Percentiles rank a stretch among this genome's conserved stretches.
Evolutionary conservation across 257 asterid species (phyloP).

Genomic region (Cruciata laevipes): DNA sequence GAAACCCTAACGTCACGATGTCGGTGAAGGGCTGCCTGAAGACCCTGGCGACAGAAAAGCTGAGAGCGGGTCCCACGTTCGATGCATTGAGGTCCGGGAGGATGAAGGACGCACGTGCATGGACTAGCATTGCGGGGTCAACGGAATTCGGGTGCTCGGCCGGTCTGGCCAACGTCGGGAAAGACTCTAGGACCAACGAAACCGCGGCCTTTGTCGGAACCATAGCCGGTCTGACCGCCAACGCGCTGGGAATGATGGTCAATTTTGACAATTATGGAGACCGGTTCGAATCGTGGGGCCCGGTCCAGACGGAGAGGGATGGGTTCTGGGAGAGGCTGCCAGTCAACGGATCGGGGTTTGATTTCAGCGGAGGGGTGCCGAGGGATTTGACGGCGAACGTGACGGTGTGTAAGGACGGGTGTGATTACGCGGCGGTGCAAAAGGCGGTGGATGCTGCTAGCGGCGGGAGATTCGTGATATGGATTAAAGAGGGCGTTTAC

Average conservation of each 20-base stretch:
- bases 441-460: slow-evolving; percentile 37
- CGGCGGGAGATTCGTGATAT: slow-evolving; percentile 20
- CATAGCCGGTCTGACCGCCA: slow-evolving; percentile 27
- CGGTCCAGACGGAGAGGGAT: slow-evolving; percentile 33
- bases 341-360: slow-evolving; percentile 6
- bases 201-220: slow-evolving; percentile 36
- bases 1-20: slow-evolving; percentile 36
- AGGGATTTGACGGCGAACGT: slow-evolving; percentile 23
- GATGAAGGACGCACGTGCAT: slow-evolving; percentile 60
- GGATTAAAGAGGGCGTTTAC: slow-evolving; percentile 27
- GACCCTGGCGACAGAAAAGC: slow-evolving; percentile 24
- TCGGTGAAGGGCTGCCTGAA: slow-evolving; percentile 44
- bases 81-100: slow-evolving; percentile 18
- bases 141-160: slow-evolving; percentile 51
- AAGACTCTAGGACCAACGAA: slow-evolving; percentile 26
- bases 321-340: slow-evolving; percentile 33
- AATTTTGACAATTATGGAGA: slow-evolving; percentile 29
- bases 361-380: slow-evolving; percentile 24
- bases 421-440: slow-evolving; percentile 28
- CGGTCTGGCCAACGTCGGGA: slow-evolving; percentile 43
- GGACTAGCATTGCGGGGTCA: slow-evolving; percentile 49
- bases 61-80: slow-evolving; percentile 26
- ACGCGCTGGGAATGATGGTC: slow-evolving; percentile 41
- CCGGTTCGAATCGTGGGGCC: slow-evolving; percentile 22
- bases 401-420: slow-evolving; percentile 34